phyloP scores from a whole-genome alignment of 1,284 basidiomycete genomes.

The Cystobasidium sp. region DNA sequence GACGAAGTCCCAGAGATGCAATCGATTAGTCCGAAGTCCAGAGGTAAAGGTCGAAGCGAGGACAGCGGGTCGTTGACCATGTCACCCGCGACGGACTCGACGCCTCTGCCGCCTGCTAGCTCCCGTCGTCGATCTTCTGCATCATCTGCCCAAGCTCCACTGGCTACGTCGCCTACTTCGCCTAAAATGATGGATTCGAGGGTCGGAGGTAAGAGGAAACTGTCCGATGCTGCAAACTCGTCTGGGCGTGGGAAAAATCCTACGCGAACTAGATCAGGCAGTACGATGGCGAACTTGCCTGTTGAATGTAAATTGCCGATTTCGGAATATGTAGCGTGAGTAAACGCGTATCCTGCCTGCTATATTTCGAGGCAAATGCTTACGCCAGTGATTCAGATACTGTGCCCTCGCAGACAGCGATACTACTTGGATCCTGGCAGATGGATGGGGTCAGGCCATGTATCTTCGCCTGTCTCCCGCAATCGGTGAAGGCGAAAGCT shows the following conservation, averaged over 20 bases:
- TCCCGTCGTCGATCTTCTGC: conserved; percentile 31
- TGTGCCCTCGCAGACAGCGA: conserved; percentile 18
- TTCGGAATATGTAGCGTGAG: conserved; percentile 30
- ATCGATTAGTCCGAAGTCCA: background rate
- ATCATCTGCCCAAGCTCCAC: conserved; percentile 6
- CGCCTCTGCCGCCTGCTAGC: background rate
- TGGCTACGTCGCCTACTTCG: conserved; percentile 17
- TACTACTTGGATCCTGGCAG: conserved; percentile 67
- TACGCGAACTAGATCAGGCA: conserved; percentile 2
- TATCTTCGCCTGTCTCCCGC: conserved; percentile 66
- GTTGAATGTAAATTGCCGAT: conserved; percentile 35
- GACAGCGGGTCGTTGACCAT: background rate
- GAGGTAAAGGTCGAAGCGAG: conserved; percentile 2
- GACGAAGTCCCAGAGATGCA: conserved; percentile 26
- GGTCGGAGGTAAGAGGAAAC: conserved; percentile 29
- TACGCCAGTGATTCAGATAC: background rate
- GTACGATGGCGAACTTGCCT: background rate
- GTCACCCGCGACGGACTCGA: conserved; percentile 1
- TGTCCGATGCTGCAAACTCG: conserved; percentile 35
- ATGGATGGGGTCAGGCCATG: conserved; percentile 73
- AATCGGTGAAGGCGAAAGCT: conserved; percentile 53
- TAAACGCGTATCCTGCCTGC: background rate
- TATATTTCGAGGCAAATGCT: background rate
- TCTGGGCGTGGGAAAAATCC: conserved; percentile 34
- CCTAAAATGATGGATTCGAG: background rate